These are phyloP conservation scores for Dictyostelium brefeldianum DNA, from an alignment of 78 protist genomes.

Conservation along the genomic window DNA sequence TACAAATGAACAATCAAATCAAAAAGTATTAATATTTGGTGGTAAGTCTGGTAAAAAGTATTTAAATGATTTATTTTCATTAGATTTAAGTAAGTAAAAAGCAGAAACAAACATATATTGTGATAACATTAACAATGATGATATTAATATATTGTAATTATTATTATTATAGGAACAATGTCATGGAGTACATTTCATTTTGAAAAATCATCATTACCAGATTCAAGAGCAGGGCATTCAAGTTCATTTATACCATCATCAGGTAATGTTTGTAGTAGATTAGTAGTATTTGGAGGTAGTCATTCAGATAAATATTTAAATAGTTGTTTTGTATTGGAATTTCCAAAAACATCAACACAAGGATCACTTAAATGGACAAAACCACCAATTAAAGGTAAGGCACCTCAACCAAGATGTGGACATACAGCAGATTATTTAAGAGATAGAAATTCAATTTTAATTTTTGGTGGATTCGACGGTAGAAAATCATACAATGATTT, in stretches of 20 bases:
- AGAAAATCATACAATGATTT: slow-evolving; percentile 54
- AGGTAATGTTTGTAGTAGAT: background rate
- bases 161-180: slow-evolving; percentile 50
- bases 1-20: background rate
- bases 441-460: slow-evolving; percentile 25
- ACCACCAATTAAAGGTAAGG: slow-evolving; percentile 43
- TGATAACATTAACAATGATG: no score
- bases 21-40: slow-evolving; percentile 57
- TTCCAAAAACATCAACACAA: slow-evolving; percentile 32
- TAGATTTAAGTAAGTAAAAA: slow-evolving; percentile 51
- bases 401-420: slow-evolving; percentile 24
- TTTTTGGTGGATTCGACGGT: slow-evolving; percentile 75
- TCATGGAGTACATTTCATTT: slow-evolving; percentile 83
- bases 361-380: slow-evolving; percentile 67
- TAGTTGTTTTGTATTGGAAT: slow-evolving; percentile 54
- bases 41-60: slow-evolving; percentile 51
- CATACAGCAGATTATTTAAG: slow-evolving; percentile 20
- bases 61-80: slow-evolving; percentile 60
- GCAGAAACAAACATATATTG: no score
- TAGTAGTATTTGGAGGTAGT: slow-evolving; percentile 55
- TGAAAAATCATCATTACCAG: slow-evolving; percentile 49
- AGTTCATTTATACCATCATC: slow-evolving; percentile 40
- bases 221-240: slow-evolving; percentile 65
- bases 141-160: background rate
- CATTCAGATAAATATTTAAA: slow-evolving; percentile 56